phyloP scores from a whole-genome alignment of 208 protist species.

The Balamuthia mandrillaris region DNA sequence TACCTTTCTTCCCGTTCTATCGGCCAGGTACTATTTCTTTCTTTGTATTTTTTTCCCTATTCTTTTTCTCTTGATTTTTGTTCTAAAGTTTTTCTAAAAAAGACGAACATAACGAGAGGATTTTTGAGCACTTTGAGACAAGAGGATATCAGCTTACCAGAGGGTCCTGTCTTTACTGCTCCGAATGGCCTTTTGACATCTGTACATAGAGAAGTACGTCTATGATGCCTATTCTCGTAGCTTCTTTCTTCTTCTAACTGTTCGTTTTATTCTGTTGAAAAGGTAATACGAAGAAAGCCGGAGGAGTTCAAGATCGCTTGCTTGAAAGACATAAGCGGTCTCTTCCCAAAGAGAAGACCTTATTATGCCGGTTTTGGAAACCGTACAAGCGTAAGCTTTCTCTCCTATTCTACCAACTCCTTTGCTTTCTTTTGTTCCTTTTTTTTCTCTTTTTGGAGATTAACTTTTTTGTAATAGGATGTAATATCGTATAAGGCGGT shows the following conservation, averaged over 20 bases:
- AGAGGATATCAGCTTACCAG: constrained; percentile 15
- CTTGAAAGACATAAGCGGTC: constrained; percentile 58
- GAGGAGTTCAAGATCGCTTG: constrained; percentile 76
- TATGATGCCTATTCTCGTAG: not conserved
- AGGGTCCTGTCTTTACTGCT: constrained; percentile 69
- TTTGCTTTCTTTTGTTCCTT: not conserved
- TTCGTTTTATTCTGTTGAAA: not conserved
- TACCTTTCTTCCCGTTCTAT: constrained; percentile 75
- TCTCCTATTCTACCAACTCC: not conserved
- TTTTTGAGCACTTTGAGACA: constrained; percentile 6
- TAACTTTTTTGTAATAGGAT: constrained; percentile 47
- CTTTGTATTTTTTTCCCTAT: not conserved
- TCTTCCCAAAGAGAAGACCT: constrained; percentile 58
- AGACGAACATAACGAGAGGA: constrained; percentile 11
- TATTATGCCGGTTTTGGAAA: constrained; percentile 78
- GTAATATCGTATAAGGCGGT: constrained; percentile 65
- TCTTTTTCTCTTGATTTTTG: not conserved
- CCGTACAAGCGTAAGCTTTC: constrained; percentile 48
- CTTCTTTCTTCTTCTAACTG: too few relatives aligned
- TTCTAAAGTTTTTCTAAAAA: not conserved
- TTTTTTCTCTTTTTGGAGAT: not conserved
- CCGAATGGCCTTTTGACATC: constrained; percentile 66
- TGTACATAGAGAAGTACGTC: constrained; percentile 32
- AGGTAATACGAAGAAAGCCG: constrained; percentile 72
- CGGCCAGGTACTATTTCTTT: constrained; percentile 51